phyloP scores from a whole-genome alignment of 257 asterid species.

The Fraxinus excelsior region DNA sequence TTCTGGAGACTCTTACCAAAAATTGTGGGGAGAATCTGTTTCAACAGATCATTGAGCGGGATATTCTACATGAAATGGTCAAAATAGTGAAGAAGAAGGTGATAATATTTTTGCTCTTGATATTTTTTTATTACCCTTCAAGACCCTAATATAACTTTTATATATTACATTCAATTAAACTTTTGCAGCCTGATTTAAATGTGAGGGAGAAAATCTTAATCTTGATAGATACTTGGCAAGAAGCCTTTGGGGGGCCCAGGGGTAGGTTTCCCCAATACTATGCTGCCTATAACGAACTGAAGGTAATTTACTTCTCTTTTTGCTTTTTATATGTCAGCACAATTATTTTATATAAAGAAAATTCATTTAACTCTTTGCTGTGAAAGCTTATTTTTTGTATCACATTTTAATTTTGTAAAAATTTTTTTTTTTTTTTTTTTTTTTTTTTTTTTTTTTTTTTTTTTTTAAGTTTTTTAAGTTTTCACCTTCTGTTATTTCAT shows the following conservation, averaged over 20 bases:
- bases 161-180: conserved; percentile 8
- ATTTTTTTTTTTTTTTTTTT: too few relatives aligned
- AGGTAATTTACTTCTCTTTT: conserved; percentile 47
- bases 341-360: not conserved
- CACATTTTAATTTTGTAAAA: not conserved
- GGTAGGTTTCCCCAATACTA: conserved; percentile 87
- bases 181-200: conserved; percentile 82
- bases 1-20: conserved; percentile 92
- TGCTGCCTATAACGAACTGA: conserved; percentile 90
- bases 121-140: conserved; percentile 9
- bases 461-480: too few relatives aligned
- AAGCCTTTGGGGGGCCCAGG: conserved; percentile 81
- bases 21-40: conserved; percentile 92
- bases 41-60: conserved; percentile 89
- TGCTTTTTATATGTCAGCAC: conserved; percentile 4
- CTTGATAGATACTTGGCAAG: conserved; percentile 95
- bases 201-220: conserved; percentile 94
- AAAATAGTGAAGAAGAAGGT: conserved; percentile 94
- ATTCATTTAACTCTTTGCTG: not conserved
- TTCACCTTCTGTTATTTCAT: not conserved
- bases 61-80: conserved; percentile 89
- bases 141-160: conserved; percentile 10
- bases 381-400: not conserved
- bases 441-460: too few relatives aligned
- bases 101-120: not conserved